Conservation (phyloP, 2,329 filamentous ascomycete genomes). For the Ascochyta clinopodiicola region DNA sequence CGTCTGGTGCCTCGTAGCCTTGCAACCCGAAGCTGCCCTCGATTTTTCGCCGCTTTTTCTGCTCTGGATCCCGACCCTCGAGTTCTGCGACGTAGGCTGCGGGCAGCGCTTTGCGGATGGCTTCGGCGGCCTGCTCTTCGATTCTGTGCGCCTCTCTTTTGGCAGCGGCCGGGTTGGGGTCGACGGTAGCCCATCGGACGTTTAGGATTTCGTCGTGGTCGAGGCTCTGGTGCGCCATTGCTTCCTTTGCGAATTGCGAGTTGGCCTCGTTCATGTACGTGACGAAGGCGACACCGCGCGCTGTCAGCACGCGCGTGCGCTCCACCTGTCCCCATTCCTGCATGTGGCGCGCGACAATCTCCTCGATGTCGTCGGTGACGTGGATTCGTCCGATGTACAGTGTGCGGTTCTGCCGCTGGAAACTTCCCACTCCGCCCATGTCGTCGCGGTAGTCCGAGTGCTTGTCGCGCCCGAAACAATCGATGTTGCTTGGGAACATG, state of each 20-base stretch:
- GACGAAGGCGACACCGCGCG: slow-evolving; percentile 89
- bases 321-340: slow-evolving; percentile 96
- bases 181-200: slow-evolving; percentile 94
- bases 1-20: slow-evolving; percentile 92
- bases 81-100: slow-evolving; percentile 92
- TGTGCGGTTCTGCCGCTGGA: slow-evolving; percentile 92
- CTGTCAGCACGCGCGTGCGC: slow-evolving; percentile 84
- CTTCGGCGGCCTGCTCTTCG: slow-evolving; percentile 96
- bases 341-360: slow-evolving; percentile 92
- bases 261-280: slow-evolving; percentile 85
- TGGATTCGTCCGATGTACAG: slow-evolving; percentile 94
- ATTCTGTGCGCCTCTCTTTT: slow-evolving; percentile 87
- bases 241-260: slow-evolving; percentile 66
- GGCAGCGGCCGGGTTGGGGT: slow-evolving; percentile 94
- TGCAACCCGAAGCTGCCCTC: slow-evolving; percentile 85
- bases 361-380: slow-evolving; percentile 95
- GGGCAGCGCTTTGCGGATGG: slow-evolving; percentile 84
- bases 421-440: slow-evolving; percentile 95
- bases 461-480: slow-evolving; percentile 95
- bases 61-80: slow-evolving; percentile 86
- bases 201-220: slow-evolving; percentile 94
- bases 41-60: slow-evolving; percentile 85
- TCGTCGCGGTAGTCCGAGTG: slow-evolving; percentile 92
- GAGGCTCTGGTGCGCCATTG: slow-evolving; percentile 92
- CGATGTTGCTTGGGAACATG: slow-evolving; percentile 89